Base-by-base conservation (phyloP, 352 stramenopile genomes). In the Blastocystis hominis region DNA sequence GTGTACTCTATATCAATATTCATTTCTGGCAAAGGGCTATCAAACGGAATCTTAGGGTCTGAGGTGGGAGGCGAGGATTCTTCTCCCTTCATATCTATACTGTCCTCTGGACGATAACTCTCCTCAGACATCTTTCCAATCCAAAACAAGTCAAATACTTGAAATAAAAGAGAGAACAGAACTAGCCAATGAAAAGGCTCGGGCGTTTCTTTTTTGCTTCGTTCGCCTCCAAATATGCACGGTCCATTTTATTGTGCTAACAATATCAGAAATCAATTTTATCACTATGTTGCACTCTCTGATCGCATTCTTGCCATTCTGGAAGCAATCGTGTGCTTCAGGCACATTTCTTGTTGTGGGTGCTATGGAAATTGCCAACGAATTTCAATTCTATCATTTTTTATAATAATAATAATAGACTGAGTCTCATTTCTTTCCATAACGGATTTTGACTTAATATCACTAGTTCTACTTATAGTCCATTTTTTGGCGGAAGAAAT, bases 151-250 rank as follows among this genome's bases (percentile, higher is more conserved):
- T 30, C 24, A 30, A 30, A 30, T 30, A 30, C 24, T 30, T 30
- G 24, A 30, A 30, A 30, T 30, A 30, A 30, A 30, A 30, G 24
- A 17, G 13, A 68, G 59, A 40, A 3, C 30, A n/a, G 15, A 72
- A 20, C 50, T 59, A 76, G 36, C 42, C 70, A 80, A 80, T 66
- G 20, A 59, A 20, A 36, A 36, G 59, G 17, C 36, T 3, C 20
- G 4, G 54, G 72, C 17, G 54, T 64, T 84, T 84, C 54, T 6
- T 20, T 66, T 44, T 40, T 69, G 30, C 72, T 84, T 84, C 72
- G 72, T 84, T 30, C 54, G 47, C 72, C 72, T 50, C 72, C 72
- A 84, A 69, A 68, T 38, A 10, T 20, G 20, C 10, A 56, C 50
- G 20, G 50, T 56, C 50, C 10, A 10, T 56, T 30, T 30, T 30